Evolutionary conservation across 2,329 filamentous ascomycete genomes (phyloP), one percentile per base, ranked within the genome.

Genomic region (Colletotrichum camelliae): DNA sequence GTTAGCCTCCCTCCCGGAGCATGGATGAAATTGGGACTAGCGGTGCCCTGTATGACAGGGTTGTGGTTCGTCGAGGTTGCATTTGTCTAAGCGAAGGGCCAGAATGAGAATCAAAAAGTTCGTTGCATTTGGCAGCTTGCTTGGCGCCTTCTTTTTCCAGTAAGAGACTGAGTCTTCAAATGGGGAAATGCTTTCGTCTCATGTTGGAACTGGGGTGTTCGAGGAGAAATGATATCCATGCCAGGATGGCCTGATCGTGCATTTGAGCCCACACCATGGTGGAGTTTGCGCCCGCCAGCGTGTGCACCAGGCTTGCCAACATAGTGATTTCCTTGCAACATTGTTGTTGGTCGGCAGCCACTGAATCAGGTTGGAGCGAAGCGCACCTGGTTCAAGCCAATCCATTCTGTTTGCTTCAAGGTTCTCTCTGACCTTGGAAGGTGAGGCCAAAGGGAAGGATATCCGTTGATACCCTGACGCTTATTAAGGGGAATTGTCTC

Each of bases 31-130:
- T 64, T 48, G 18, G 58, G 58, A 68, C 70, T 75, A 75, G 73
- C 29, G 70, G 57, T 27, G 12, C 57, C 13, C 52, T 35, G 18
- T 48, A 16, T 18, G 35, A 60, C 73, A 73, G 33, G 73, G 73
- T 33, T 52, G 9, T 9, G 48, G 29, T 13, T 61, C 58, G 69
- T 52, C 27, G 64, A 39, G 62, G 70, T 73, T 58, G 43, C 64
- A 75, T 75, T 67, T 37, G 55, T 62, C 29, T 52, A 75, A 67
- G 55, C 70, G 70, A 73, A 35, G 37, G 37, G 21, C 66, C 58
- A 43, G 35, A 24, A 33, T n/a, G 52, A 29, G 18, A 27, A 24
- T 16, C 24, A 57, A 58, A 67, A 64, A 52, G 64, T 73, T 37
- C 57, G 43, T 64, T 68, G 69, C 73, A 52, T 72, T 69, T 43